phyloP scores from a whole-genome alignment of 106 monocot species.

The Dendrobium officinale region DNA sequence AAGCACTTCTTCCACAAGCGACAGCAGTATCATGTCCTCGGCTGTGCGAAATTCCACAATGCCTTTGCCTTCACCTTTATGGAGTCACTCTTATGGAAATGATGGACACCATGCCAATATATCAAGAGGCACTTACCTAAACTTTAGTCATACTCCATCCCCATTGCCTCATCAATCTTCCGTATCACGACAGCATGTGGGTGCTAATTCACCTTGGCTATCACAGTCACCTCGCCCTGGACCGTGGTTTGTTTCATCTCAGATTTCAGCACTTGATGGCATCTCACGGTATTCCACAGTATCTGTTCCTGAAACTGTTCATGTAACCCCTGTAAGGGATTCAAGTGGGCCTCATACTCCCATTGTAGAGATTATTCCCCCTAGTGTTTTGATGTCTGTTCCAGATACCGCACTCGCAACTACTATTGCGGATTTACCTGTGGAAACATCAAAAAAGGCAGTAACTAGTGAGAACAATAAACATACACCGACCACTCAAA shows the following conservation, averaged over 20 bases:
- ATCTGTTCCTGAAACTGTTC: conserved; percentile 37
- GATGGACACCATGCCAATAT: conserved; percentile 32
- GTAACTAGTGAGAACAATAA: conserved; percentile 17
- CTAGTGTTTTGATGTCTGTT: conserved; percentile 32
- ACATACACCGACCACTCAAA: conserved; percentile 25
- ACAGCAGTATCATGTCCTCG: conserved; percentile 25
- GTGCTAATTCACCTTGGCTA: conserved; percentile 32
- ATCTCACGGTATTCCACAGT: conserved; percentile 20
- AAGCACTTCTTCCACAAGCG: conserved; percentile 22
- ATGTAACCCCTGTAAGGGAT: conserved; percentile 33
- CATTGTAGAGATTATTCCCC: conserved; percentile 25
- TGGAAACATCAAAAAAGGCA: conserved; percentile 26
- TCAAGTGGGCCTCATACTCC: conserved; percentile 21
- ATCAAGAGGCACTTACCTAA: conserved; percentile 39
- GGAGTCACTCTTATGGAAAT: conserved; percentile 23
- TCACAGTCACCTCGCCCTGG: conserved; percentile 33
- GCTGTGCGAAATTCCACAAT: conserved; percentile 18
- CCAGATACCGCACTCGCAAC: conserved; percentile 13
- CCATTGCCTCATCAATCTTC: conserved; percentile 48
- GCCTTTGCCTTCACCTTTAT: conserved; percentile 43
- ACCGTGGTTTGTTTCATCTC: conserved; percentile 32
- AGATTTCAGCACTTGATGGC: conserved; percentile 30
- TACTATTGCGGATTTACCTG: conserved; percentile 9
- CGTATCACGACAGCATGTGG: conserved; percentile 31
- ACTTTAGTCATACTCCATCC: conserved; percentile 43